Percentiles rank a stretch among this genome's conserved stretches.
Conservation (phyloP, 352 stramenopile species). For the Aphanomyces euteiches region DNA sequence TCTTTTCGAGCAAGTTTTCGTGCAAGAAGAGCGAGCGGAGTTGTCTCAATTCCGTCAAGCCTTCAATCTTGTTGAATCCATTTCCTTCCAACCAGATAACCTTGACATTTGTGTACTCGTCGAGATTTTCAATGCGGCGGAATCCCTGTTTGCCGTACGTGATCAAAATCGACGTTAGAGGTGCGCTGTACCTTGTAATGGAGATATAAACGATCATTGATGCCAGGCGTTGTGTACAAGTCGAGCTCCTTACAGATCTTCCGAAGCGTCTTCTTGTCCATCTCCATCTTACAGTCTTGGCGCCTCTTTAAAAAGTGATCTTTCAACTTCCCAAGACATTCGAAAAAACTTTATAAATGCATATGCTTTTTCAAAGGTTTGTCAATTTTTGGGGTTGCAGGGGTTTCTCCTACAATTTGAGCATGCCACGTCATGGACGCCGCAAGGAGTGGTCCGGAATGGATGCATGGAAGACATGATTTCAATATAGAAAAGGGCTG, state of each 20-base stretch:
- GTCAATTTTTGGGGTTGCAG: no score
- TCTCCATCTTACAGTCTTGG: constrained; percentile 51
- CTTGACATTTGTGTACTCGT: constrained; percentile 92
- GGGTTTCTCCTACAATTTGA: no score
- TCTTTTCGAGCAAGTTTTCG: constrained; percentile 93
- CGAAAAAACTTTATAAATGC: constrained; percentile 7
- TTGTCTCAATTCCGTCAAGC: constrained; percentile 79
- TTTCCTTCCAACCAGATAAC: constrained; percentile 95
- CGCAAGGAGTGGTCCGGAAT: no score
- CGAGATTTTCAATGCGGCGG: constrained; percentile 88
- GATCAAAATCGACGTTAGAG: not conserved
- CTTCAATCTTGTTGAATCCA: constrained; percentile 86
- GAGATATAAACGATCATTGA: constrained; percentile 96
- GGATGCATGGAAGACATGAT: not conserved
- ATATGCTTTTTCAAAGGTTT: not conserved
- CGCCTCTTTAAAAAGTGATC: not conserved
- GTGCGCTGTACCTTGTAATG: constrained; percentile 84
- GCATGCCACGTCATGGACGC: no score
- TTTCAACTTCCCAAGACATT: constrained; percentile 26
- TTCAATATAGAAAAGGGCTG: not conserved
- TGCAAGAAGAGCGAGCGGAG: constrained; percentile 92
- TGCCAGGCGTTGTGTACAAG: constrained; percentile 85
- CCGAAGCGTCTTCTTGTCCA: constrained; percentile 83
- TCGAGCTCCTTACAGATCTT: constrained; percentile 89
- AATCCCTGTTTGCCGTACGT: constrained; percentile 67